Percentiles rank a stretch among this genome's conserved stretches.
Evolutionary conservation across 352 stramenopile species (phyloP).

Genomic region (Phytophthora chlamydospora): DNA sequence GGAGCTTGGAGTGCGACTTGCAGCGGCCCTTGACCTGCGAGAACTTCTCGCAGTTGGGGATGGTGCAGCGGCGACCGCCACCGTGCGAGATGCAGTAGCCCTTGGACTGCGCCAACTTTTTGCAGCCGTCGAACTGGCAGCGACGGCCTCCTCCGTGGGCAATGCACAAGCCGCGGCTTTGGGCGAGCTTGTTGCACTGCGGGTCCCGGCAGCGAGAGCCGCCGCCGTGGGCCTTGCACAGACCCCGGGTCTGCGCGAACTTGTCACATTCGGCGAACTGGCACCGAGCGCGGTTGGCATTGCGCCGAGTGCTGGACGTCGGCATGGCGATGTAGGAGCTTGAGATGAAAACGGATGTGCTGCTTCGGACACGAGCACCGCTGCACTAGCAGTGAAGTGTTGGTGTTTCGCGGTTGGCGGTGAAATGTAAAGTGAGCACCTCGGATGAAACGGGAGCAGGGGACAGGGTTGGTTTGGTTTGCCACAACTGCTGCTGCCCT

Average conservation of each 20-base stretch:
- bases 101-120: constrained; percentile 80
- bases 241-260: constrained; percentile 80
- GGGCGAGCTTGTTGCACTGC: constrained; percentile 82
- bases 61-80: constrained; percentile 72
- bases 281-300: constrained; percentile 77
- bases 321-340: constrained; percentile 41
- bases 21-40: constrained; percentile 88
- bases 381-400: constrained; percentile 12
- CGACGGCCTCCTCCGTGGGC: constrained; percentile 76
- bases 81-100: constrained; percentile 87
- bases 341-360: constrained; percentile 28
- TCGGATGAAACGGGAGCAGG: constrained; percentile 18
- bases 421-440: constrained; percentile 45
- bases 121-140: constrained; percentile 74
- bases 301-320: constrained; percentile 49
- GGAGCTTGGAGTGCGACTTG: constrained; percentile 87
- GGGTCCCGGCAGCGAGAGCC: constrained; percentile 79
- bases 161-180: constrained; percentile 80
- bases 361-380: constrained; percentile 15
- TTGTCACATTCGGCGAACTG: constrained; percentile 80
- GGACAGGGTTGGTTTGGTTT: constrained; percentile 11
- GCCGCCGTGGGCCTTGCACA: constrained; percentile 87
- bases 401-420: constrained; percentile 31
- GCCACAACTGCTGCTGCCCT: constrained; percentile 16
- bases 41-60: constrained; percentile 85